Evolutionary conservation across 2,329 filamentous ascomycete species (phyloP).

Genomic region (Xylaria sp.): DNA sequence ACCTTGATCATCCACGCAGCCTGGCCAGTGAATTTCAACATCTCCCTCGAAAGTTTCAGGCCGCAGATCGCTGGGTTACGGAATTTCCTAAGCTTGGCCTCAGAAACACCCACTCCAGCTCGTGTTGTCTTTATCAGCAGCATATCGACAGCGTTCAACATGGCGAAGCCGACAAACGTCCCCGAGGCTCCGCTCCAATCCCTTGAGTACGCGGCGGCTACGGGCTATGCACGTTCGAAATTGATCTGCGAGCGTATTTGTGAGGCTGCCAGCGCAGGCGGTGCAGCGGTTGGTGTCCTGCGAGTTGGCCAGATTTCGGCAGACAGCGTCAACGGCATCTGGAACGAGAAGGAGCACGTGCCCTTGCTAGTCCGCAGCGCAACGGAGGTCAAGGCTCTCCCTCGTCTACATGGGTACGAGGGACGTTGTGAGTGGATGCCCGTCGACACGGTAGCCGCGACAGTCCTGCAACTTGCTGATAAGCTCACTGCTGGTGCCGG

Average conservation of each 20-base stretch:
- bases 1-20: constrained; percentile 59
- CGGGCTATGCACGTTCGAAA: constrained; percentile 53
- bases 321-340: constrained; percentile 47
- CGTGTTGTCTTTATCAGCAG: constrained; percentile 54
- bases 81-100: constrained; percentile 54
- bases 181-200: constrained; percentile 46
- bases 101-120: constrained; percentile 47
- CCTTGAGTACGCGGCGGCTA: constrained; percentile 44
- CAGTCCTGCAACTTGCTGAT: constrained; percentile 41
- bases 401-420: constrained; percentile 41
- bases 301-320: constrained; percentile 52
- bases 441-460: constrained; percentile 47
- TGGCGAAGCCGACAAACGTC: constrained; percentile 45
- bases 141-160: constrained; percentile 51
- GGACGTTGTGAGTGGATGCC: constrained; percentile 49
- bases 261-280: constrained; percentile 43
- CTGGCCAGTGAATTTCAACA: constrained; percentile 64
- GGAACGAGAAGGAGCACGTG: constrained; percentile 47
- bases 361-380: constrained; percentile 44
- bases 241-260: constrained; percentile 52
- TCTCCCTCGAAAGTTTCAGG: constrained; percentile 58
- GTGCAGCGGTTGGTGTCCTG: constrained; percentile 46
- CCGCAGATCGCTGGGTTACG: constrained; percentile 55
- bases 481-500: constrained; percentile 27
- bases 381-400: constrained; percentile 39